Evolutionary conservation across 352 stramenopile species (phyloP), one percentile per base, ranked within the genome.

Genomic region (Globisporangium emineosum): DNA sequence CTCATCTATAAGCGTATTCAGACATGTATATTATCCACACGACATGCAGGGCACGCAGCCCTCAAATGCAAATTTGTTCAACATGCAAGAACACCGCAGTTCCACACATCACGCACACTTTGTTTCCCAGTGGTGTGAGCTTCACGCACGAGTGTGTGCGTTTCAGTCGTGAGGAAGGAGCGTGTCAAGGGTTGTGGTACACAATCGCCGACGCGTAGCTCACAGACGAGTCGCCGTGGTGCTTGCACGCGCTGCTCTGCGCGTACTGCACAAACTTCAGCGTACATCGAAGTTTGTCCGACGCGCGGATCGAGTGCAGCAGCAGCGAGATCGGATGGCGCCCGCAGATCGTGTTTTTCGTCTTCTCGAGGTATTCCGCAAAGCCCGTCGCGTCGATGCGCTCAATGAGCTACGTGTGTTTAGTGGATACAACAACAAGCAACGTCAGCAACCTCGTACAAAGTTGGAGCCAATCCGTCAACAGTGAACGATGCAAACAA

Each of bases 341-440:
- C 6, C 97, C 97, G 67, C 97, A 99, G 67, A 99, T 99, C 7
- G 97, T 99, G 76, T 99, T 99, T 51, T 78, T 83, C 37, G 94
- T 98, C 75, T 97, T 78, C 60, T 94, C 78, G 47, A 99, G 76
- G 69, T 99, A 99, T 60, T 88, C 78, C n/a, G 83, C 80, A 76
- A 99, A 99, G 8, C 92, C 96, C 6, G 79, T 73, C 0, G 88
- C 78, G 57, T 98, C 81, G 65, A 98, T 83, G 35, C 88, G 75
- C 72, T 98, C 83, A 68, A 99, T 98, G 21, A 97, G 75, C 69
- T 94, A 62, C 42, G 12, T 17, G 45, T 29, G n/a, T n/a, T 43
- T 51, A 8, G 50, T 54, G 32, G 23, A 55, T 21, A 21, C 25
- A 33, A n/a, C 17, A 8, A 21, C 49, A 54, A 33, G n/a, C 13